Conservation (phyloP, 345 rosid species). For the Clarkia xantiana region DNA sequence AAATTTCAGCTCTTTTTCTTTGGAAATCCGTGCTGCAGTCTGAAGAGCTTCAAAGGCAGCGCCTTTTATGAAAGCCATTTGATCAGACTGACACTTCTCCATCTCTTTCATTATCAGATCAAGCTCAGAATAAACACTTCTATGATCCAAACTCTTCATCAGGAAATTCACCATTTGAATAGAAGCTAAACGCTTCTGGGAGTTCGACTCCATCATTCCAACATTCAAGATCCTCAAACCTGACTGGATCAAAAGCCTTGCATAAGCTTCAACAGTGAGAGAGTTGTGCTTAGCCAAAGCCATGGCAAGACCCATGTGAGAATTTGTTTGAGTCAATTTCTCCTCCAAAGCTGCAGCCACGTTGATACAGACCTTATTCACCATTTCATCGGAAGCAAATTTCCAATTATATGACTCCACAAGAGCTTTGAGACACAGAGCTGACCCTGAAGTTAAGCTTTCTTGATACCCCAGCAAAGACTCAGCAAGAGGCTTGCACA, state of each 20-base stretch:
- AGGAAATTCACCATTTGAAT: constrained; percentile 83
- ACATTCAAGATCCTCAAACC: constrained; percentile 47
- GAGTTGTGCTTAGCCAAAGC: constrained; percentile 77
- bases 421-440: constrained; percentile 78
- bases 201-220: constrained; percentile 53
- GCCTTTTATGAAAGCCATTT: constrained; percentile 76
- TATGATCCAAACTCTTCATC: constrained; percentile 70
- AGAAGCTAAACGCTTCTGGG: constrained; percentile 70
- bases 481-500: constrained; percentile 71
- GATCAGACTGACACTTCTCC: constrained; percentile 78
- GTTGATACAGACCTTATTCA: constrained; percentile 77
- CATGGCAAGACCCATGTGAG: constrained; percentile 70
- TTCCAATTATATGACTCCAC: constrained; percentile 86
- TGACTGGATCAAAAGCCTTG: constrained; percentile 62
- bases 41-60: constrained; percentile 86
- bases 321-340: constrained; percentile 56
- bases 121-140: constrained; percentile 66
- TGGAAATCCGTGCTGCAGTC: constrained; percentile 52
- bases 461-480: constrained; percentile 72
- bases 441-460: constrained; percentile 73
- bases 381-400: constrained; percentile 84
- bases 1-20: constrained; percentile 37
- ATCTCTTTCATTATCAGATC: constrained; percentile 54
- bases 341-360: constrained; percentile 78
- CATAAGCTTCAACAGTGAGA: constrained; percentile 77